Conservation (phyloP, 2,329 filamentous ascomycete species). For the Aspergillus novoparasiticus region DNA sequence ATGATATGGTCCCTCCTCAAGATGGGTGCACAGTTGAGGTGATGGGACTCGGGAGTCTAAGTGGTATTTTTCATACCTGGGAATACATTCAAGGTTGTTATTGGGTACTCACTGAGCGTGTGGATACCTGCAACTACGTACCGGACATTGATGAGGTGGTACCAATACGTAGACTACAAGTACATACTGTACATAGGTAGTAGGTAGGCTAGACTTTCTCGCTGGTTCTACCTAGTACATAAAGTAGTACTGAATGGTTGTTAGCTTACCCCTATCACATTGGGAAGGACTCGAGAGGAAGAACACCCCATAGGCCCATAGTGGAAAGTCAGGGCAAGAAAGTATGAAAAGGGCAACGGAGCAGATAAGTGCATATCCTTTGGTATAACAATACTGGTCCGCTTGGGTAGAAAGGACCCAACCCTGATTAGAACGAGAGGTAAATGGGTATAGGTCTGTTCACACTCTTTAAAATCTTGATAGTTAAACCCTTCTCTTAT, state of each 20-base stretch:
- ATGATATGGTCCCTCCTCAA: neutral
- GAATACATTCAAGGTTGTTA: neutral
- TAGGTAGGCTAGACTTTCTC: neutral
- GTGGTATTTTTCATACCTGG: neutral
- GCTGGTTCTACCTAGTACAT: neutral
- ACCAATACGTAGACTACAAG: neutral
- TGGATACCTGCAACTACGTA: neutral
- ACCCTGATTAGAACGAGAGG: no score
- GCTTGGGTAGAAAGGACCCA: no score
- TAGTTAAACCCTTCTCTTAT: no score
- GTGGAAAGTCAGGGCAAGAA: neutral
- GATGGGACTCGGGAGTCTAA: neutral
- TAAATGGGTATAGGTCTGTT: no score
- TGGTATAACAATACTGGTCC: no score
- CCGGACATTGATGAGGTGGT: neutral
- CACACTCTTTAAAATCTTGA: no score
- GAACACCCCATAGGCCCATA: neutral
- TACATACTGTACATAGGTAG: neutral
- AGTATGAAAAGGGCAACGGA: no score
- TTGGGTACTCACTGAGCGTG: neutral
- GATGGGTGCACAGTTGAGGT: slow-evolving; percentile 3
- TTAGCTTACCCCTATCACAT: neutral
- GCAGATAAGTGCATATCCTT: no score
- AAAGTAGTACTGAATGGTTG: neutral
- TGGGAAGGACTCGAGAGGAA: neutral